phyloP scores from a whole-genome alignment of 345 rosid genomes.

The Ceriops tagal region DNA sequence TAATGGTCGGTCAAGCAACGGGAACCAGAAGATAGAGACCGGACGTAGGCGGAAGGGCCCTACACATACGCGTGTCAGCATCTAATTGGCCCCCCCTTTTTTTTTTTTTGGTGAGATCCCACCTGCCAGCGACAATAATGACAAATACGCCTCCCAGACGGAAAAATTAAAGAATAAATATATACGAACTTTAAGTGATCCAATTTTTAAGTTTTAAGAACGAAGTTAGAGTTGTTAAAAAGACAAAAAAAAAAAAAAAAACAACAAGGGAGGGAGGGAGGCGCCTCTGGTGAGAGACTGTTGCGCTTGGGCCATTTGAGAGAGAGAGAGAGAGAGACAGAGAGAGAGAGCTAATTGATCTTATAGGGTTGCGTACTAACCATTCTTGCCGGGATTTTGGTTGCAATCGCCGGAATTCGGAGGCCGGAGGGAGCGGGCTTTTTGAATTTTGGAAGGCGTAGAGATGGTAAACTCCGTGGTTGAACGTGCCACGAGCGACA shows the following conservation, averaged over 20 bases:
- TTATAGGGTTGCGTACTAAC: background rate
- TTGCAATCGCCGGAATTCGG: conserved; percentile 26
- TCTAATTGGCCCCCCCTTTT: conserved; percentile 10
- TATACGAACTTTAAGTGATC: background rate
- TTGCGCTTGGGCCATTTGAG: conserved; percentile 31
- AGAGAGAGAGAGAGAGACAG: conserved; percentile 1
- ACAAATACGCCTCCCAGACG: background rate
- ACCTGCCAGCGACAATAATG: background rate
- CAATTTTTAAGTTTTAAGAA: background rate
- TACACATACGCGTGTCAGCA: conserved; percentile 4
- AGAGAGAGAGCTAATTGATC: background rate
- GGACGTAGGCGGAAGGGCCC: background rate
- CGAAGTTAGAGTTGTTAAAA: no score
- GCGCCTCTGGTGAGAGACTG: conserved; percentile 13
- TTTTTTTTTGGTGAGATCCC: background rate
- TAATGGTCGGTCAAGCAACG: conserved; percentile 27
- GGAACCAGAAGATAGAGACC: conserved; percentile 17
- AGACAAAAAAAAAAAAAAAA: background rate
- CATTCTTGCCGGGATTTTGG: conserved; percentile 28
- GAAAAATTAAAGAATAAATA: background rate
- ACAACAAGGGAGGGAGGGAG: conserved; percentile 10
- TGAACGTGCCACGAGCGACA: conserved; percentile 97
- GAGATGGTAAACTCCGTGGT: conserved; percentile 97
- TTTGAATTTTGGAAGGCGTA: conserved; percentile 1
- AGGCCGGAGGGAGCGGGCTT: conserved; percentile 1